A percentile compares a stretch with the other conserved stretches of the same genome.
phyloP scores from a whole-genome alignment of 106 monocot genomes.

The Allium fistulosum region DNA sequence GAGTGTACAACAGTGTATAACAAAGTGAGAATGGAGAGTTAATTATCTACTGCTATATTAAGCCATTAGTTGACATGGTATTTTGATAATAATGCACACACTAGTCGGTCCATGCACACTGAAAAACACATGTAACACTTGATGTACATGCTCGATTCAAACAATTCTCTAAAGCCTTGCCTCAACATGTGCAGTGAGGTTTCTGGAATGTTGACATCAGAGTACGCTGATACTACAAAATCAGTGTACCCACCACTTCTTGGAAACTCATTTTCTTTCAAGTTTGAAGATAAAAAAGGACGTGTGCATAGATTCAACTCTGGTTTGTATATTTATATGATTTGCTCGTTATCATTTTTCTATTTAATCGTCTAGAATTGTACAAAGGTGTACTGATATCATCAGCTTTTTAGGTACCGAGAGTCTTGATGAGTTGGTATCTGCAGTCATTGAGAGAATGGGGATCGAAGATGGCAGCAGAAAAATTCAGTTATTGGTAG shows the following conservation, averaged over 20 bases:
- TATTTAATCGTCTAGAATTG: too few species aligned
- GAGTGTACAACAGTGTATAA: too few species aligned
- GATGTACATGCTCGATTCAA: too few species aligned
- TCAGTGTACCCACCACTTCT: conserved; percentile 50
- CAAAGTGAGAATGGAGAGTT: too few species aligned
- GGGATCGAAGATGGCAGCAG: conserved; percentile 28
- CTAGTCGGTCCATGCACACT: too few species aligned
- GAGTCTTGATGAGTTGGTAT: conserved; percentile 52
- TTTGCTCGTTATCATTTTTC: too few species aligned
- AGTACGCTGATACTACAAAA: conserved; percentile 49
- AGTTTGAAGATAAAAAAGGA: conserved; percentile 66
- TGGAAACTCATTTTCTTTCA: conserved; percentile 73
- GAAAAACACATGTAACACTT: too few species aligned
- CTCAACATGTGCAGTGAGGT: conserved; percentile 42
- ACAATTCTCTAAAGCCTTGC: too few species aligned
- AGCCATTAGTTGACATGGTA: too few species aligned
- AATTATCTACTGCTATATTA: too few species aligned
- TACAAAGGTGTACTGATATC: too few species aligned
- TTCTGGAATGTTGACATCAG: conserved; percentile 68
- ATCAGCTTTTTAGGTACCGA: conserved; percentile 40
- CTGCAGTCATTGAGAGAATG: conserved; percentile 51
- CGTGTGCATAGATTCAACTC: conserved; percentile 78
- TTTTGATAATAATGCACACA: too few species aligned
- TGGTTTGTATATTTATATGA: conserved; percentile 18
- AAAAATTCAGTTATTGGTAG: conserved; percentile 61